A percentile compares a stretch with the other conserved stretches of the same genome.
Conservation (phyloP, 768 basidiomycete genomes). For the Boletus eberwhitei region DNA sequence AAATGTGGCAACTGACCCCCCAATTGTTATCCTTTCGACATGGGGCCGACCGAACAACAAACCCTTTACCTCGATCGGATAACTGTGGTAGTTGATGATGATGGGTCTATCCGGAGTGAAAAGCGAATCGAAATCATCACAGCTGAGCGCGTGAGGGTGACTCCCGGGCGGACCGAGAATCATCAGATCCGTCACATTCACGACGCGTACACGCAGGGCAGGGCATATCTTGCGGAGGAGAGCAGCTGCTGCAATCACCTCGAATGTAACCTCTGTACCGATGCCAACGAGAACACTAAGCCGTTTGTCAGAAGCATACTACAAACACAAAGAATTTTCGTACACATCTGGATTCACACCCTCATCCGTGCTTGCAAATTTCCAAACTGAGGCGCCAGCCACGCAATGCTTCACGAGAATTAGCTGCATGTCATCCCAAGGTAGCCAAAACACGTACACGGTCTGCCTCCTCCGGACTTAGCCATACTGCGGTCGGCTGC, state of each 20-base stretch:
- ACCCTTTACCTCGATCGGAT: constrained; percentile 68
- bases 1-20: constrained; percentile 36
- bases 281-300: constrained; percentile 76
- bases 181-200: constrained; percentile 90
- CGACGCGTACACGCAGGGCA: constrained; percentile 75
- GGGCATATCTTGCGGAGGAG: constrained; percentile 70
- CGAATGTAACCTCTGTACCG: constrained; percentile 85
- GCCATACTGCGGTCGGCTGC: constrained; percentile 76
- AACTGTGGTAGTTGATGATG: constrained; percentile 85
- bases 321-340: constrained; percentile 13
- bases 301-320: background rate
- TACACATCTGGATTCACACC: constrained; percentile 73
- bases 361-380: constrained; percentile 71
- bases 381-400: constrained; percentile 86
- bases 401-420: constrained; percentile 60
- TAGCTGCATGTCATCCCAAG: background rate
- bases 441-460: constrained; percentile 35
- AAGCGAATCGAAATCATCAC: constrained; percentile 59
- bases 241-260: constrained; percentile 82
- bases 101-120: constrained; percentile 70
- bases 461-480: constrained; percentile 73
- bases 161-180: constrained; percentile 65
- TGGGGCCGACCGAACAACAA: constrained; percentile 55
- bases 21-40: constrained; percentile 50
- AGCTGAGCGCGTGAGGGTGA: constrained; percentile 72